phyloP scores from a whole-genome alignment of 169 alveolate genomes.

The Cryptosporidium andersoni region DNA sequence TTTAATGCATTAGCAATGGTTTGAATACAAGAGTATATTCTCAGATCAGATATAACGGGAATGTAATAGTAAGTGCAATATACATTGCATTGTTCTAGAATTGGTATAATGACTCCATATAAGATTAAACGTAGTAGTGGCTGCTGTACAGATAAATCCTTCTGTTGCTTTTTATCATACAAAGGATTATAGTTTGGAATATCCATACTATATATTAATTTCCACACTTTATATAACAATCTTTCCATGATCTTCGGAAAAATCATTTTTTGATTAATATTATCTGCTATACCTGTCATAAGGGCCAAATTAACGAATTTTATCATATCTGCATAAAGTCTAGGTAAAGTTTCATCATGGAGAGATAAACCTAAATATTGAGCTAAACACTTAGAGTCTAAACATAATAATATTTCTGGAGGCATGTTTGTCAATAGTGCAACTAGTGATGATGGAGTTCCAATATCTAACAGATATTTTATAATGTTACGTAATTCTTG shows the following conservation, averaged over 20 bases:
- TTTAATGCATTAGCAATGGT: constrained; percentile 26
- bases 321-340: constrained; percentile 12
- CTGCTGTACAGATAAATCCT: constrained; percentile 36
- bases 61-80: constrained; percentile 42
- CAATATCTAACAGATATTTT: constrained; percentile 4
- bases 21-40: constrained; percentile 23
- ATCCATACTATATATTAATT: constrained; percentile 16
- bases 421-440: constrained; percentile 21
- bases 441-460: constrained; percentile 31
- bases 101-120: constrained; percentile 27
- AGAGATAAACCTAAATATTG: constrained; percentile 4
- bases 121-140: constrained; percentile 13
- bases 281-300: constrained; percentile 27
- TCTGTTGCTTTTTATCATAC: constrained; percentile 29
- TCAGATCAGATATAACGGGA: constrained; percentile 24
- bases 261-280: constrained; percentile 16
- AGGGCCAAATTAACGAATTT: constrained; percentile 34
- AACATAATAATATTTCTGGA: neutral
- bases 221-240: constrained; percentile 27
- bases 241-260: constrained; percentile 41
- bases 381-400: constrained; percentile 12
- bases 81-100: constrained; percentile 44
- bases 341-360: constrained; percentile 23
- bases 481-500: constrained; percentile 19
- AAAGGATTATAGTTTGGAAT: constrained; percentile 27